These are phyloP conservation scores for Podila horticola DNA, from an alignment of 192 early-diverging fungal genomes.

Conservation along the genomic window DNA sequence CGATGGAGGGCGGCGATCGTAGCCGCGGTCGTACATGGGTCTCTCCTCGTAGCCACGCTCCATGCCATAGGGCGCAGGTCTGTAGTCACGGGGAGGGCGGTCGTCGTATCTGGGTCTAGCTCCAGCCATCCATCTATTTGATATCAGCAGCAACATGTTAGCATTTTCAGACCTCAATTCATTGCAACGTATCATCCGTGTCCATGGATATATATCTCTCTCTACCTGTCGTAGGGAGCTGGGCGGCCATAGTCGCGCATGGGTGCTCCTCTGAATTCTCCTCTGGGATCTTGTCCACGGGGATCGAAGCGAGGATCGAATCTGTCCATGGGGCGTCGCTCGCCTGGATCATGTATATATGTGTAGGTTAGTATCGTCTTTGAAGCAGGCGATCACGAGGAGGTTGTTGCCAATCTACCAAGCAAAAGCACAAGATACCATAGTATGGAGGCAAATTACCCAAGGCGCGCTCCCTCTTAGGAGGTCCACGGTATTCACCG, in stretches of 20 bases:
- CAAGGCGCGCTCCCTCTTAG: slow-evolving; percentile 62
- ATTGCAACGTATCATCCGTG: slow-evolving; percentile 11
- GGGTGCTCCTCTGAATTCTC: slow-evolving; percentile 41
- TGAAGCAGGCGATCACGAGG: slow-evolving; percentile 23
- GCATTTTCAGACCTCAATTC: too few relatives aligned
- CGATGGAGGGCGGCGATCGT: slow-evolving; percentile 4
- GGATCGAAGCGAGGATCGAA: slow-evolving; percentile 60
- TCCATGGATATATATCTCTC: slow-evolving; percentile 23
- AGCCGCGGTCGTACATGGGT: slow-evolving; percentile 14
- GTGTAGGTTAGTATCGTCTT: neutral
- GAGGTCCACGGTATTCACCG: slow-evolving; percentile 81
- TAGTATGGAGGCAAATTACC: slow-evolving; percentile 41
- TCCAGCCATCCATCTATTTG: slow-evolving; percentile 42
- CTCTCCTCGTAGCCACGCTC: slow-evolving; percentile 39
- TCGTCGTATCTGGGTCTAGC: slow-evolving; percentile 49
- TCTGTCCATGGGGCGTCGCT: slow-evolving; percentile 50
- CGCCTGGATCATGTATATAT: slow-evolving; percentile 4
- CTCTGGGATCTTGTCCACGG: slow-evolving; percentile 51
- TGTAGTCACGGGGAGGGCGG: slow-evolving; percentile 49
- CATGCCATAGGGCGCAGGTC: slow-evolving; percentile 33
- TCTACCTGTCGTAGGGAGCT: slow-evolving; percentile 51
- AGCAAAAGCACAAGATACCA: slow-evolving; percentile 18
- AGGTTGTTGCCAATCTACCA: slow-evolving; percentile 16
- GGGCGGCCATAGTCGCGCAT: slow-evolving; percentile 49
- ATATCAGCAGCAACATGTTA: too few relatives aligned